Conservation (phyloP, 164 flowering plant genomes). For the Macadamia tetraphylla region DNA sequence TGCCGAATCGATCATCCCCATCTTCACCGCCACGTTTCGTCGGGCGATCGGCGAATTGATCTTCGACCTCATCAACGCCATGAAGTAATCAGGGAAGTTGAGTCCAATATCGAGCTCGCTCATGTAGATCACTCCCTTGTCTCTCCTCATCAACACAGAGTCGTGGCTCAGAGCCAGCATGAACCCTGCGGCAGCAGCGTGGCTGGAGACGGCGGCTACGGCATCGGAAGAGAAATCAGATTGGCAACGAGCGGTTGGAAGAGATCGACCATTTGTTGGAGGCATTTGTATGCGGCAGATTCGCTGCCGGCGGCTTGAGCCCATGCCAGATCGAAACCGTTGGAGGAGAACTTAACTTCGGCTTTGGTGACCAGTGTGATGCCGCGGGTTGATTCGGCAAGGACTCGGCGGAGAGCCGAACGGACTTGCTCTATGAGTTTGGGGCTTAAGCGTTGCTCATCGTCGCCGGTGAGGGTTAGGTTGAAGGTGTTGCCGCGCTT, state of each 20-base stretch:
- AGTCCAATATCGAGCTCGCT: slow-evolving; percentile 70
- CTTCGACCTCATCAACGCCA: slow-evolving; percentile 36
- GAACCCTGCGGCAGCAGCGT: slow-evolving; percentile 81
- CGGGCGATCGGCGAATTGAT: slow-evolving; percentile 27
- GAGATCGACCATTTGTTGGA: slow-evolving; percentile 16
- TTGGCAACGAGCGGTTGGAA: slow-evolving; percentile 33
- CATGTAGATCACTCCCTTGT: slow-evolving; percentile 73
- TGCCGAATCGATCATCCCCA: slow-evolving; percentile 51
- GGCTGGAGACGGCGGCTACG: slow-evolving; percentile 82
- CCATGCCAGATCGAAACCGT: slow-evolving; percentile 77
- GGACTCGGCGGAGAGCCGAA: slow-evolving; percentile 29
- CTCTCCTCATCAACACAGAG: slow-evolving; percentile 65
- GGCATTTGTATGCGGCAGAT: not conserved
- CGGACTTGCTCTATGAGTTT: slow-evolving; percentile 29
- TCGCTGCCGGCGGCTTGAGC: slow-evolving; percentile 25
- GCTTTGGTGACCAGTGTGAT: slow-evolving; percentile 68
- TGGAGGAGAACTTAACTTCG: slow-evolving; percentile 78
- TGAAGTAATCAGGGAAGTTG: slow-evolving; percentile 13
- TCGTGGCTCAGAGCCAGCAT: slow-evolving; percentile 68
- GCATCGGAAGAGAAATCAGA: slow-evolving; percentile 72
- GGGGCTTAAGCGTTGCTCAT: slow-evolving; percentile 26
- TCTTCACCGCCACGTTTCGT: slow-evolving; percentile 43
- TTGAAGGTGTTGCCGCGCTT: slow-evolving; percentile 32
- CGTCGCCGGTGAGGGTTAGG: slow-evolving; percentile 26
- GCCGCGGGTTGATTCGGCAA: slow-evolving; percentile 35